Conservation (phyloP, 1,139 yeast genomes). For the Kazachstania sp. region DNA sequence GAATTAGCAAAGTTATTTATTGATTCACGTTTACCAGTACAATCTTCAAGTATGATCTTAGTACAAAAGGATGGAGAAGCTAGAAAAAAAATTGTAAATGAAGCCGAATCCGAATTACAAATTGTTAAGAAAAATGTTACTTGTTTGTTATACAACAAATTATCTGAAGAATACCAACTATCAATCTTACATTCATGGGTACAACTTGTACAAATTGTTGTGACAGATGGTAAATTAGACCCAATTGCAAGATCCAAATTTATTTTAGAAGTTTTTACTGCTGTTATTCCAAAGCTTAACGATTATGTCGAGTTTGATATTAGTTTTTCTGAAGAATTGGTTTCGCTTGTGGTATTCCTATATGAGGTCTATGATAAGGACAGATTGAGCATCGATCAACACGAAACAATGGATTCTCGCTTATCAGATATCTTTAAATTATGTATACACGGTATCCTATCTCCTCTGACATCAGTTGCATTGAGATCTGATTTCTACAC, state of each 20-base stretch:
- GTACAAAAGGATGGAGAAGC: constrained; percentile 8
- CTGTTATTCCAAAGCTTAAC: constrained; percentile 64
- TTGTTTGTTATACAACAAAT: constrained; percentile 38
- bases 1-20: constrained; percentile 28
- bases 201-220: constrained; percentile 63
- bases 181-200: constrained; percentile 75
- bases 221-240: constrained; percentile 47
- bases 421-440: constrained; percentile 64
- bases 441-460: constrained; percentile 61
- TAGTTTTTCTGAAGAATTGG: constrained; percentile 64
- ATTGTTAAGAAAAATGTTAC: constrained; percentile 27
- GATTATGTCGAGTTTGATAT: constrained; percentile 64
- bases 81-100: constrained; percentile 12
- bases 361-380: constrained; percentile 55
- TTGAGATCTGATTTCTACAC: constrained; percentile 75
- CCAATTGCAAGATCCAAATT: constrained; percentile 45
- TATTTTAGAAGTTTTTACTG: constrained; percentile 67
- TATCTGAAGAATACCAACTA: constrained; percentile 47
- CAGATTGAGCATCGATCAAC: constrained; percentile 30
- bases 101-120: constrained; percentile 12
- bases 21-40: constrained; percentile 10
- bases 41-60: neutral
- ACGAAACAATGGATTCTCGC: constrained; percentile 37
- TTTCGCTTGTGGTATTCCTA: constrained; percentile 64
- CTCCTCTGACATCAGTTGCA: constrained; percentile 57